phyloP scores from a whole-genome alignment of 1,284 basidiomycete species.

The Austroboletus rostrupii region DNA sequence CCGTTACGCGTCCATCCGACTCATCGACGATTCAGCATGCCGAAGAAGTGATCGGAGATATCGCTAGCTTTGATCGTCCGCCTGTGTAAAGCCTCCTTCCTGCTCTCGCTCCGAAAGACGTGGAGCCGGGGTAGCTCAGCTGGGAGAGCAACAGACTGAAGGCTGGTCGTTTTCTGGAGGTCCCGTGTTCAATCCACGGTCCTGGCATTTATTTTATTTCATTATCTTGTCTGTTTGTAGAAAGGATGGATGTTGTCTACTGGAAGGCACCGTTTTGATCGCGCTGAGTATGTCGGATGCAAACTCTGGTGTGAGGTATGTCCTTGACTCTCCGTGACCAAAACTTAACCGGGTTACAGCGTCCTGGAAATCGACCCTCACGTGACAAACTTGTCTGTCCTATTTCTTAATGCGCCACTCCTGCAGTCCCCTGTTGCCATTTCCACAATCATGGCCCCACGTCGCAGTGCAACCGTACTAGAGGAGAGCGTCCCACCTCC shows the following conservation, averaged over 20 bases:
- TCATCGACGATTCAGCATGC: conserved; percentile 10
- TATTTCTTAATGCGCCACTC: conserved; percentile 1
- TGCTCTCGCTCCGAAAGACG: background rate
- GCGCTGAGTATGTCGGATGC: too few species aligned
- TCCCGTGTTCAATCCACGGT: conserved; percentile 61
- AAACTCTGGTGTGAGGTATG: background rate
- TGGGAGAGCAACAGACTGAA: conserved; percentile 82
- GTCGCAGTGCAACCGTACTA: conserved; percentile 19
- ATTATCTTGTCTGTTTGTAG: background rate
- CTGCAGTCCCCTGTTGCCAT: background rate
- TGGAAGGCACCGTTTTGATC: too few species aligned
- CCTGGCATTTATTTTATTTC: conserved; percentile 34
- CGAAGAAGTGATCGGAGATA: conserved; percentile 33
- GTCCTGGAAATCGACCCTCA: conserved; percentile 1
- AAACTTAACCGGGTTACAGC: background rate
- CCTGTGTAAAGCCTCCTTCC: background rate
- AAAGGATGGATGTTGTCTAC: too few species aligned
- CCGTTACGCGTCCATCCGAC: conserved; percentile 3
- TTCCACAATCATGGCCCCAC: conserved; percentile 23
- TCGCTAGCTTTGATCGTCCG: conserved; percentile 20
- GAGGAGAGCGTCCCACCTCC: conserved; percentile 32
- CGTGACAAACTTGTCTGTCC: conserved; percentile 18
- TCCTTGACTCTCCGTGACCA: background rate
- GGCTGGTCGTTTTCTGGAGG: conserved; percentile 41
- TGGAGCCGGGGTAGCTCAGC: conserved; percentile 61